These are phyloP conservation scores for Coemansia umbellata DNA, from an alignment of 192 early-diverging fungal species.

Conservation along the genomic window DNA sequence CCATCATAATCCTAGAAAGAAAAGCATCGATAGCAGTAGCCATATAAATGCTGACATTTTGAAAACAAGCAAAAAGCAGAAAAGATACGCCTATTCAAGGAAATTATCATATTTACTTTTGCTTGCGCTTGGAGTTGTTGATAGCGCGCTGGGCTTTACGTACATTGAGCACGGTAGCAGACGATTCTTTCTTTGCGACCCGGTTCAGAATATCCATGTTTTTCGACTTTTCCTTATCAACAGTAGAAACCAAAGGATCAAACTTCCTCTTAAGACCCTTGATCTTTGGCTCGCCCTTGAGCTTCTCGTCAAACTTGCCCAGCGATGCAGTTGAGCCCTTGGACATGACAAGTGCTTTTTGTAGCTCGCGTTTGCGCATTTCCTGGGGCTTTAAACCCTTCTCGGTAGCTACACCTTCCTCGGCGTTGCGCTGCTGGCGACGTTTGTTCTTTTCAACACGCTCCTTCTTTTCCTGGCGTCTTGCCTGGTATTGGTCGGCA, in stretches of 20 bases:
- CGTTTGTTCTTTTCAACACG: slow-evolving; percentile 84
- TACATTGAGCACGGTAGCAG: slow-evolving; percentile 37
- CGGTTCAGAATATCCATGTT: slow-evolving; percentile 67
- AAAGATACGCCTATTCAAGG: neutral
- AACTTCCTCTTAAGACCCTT: slow-evolving; percentile 79
- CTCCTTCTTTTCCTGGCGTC: slow-evolving; percentile 81
- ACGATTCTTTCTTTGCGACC: slow-evolving; percentile 54
- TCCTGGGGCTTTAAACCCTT: slow-evolving; percentile 54
- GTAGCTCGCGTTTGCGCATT: slow-evolving; percentile 69
- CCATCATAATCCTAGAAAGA: too few relatives aligned
- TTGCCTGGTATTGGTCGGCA: slow-evolving; percentile 80
- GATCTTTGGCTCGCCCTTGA: slow-evolving; percentile 78
- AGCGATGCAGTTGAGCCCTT: slow-evolving; percentile 84
- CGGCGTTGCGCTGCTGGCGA: slow-evolving; percentile 79
- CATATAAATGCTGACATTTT: too few relatives aligned
- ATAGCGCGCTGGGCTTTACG: slow-evolving; percentile 51
- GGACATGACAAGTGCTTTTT: slow-evolving; percentile 66
- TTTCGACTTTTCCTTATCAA: slow-evolving; percentile 65
- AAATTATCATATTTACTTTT: slow-evolving; percentile 8
- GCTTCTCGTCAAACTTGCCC: slow-evolving; percentile 85
- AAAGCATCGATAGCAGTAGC: too few relatives aligned
- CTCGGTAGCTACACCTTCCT: slow-evolving; percentile 66
- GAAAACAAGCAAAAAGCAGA: neutral
- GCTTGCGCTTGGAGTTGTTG: slow-evolving; percentile 38
- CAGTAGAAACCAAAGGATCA: slow-evolving; percentile 58